Conservation (phyloP, 1,284 basidiomycete species). For the Apiotrichum mycotoxinovorans region DNA sequence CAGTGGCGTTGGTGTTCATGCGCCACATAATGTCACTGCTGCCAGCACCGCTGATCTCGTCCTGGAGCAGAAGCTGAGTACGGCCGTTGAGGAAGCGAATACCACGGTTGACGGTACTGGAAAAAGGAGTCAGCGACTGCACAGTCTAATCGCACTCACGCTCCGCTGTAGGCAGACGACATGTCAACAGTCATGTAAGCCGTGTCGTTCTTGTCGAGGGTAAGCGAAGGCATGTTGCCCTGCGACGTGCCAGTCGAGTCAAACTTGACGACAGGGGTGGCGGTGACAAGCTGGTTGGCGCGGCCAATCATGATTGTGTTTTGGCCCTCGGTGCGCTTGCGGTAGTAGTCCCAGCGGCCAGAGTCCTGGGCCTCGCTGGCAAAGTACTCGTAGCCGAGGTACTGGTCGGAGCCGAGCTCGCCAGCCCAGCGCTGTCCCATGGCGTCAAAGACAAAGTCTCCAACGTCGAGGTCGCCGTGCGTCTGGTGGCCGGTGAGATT, state of each 20-base stretch:
- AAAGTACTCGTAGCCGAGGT: constrained; percentile 71
- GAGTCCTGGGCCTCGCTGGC: constrained; percentile 67
- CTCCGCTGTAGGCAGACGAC: constrained; percentile 64
- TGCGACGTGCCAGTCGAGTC: constrained; percentile 65
- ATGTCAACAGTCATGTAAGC: constrained; percentile 82
- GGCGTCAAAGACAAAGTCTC: constrained; percentile 94
- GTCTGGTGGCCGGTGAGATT: constrained; percentile 74
- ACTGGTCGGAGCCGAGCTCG: constrained; percentile 86
- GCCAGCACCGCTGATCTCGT: constrained; percentile 65
- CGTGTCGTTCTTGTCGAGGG: constrained; percentile 65
- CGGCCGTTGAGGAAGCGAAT: constrained; percentile 81
- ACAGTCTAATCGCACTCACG: too few species aligned
- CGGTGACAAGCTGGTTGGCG: constrained; percentile 75
- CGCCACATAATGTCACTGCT: constrained; percentile 71
- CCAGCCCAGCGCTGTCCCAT: constrained; percentile 93
- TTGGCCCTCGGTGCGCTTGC: constrained; percentile 94
- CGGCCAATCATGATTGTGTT: constrained; percentile 82
- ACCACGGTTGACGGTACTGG: constrained; percentile 66
- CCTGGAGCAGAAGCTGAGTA: constrained; percentile 85
- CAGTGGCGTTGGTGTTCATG: constrained; percentile 75
- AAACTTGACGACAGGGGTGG: constrained; percentile 60
- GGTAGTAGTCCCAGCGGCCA: constrained; percentile 83
- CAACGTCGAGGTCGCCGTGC: constrained; percentile 87
- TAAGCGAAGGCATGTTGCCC: constrained; percentile 62
- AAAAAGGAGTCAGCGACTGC: neutral